These are phyloP conservation scores for Amanita inopinata DNA, from an alignment of 768 basidiomycete genomes.

Conservation along the genomic window DNA sequence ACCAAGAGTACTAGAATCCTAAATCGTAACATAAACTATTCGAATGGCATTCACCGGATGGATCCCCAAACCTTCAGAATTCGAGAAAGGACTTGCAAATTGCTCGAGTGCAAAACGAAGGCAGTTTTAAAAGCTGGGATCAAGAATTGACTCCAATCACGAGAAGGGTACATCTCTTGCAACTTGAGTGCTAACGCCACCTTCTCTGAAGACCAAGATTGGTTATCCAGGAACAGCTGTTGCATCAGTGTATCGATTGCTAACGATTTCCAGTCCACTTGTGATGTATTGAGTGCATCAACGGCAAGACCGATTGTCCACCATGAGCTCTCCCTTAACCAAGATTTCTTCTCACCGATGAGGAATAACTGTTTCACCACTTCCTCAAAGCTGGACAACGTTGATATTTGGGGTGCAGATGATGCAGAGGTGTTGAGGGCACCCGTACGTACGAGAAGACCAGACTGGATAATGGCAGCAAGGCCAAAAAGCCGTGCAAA, in stretches of 20 bases:
- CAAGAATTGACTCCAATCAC: conserved; percentile 58
- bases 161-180: conserved; percentile 47
- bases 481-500: conserved; percentile 92
- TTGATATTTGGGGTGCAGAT: conserved; percentile 43
- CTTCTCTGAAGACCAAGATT: conserved; percentile 81
- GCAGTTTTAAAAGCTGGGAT: conserved; percentile 70
- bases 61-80: conserved; percentile 62
- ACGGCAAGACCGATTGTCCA: conserved; percentile 65
- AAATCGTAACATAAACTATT: conserved; percentile 9
- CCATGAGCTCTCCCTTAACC: conserved; percentile 89
- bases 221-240: conserved; percentile 43
- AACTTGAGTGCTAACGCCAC: conserved; percentile 70
- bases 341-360: conserved; percentile 77
- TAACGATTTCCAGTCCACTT: conserved; percentile 62
- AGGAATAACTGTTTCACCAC: conserved; percentile 51
- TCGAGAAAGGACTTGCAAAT: conserved; percentile 61
- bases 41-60: neutral
- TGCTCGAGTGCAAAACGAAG: conserved; percentile 59
- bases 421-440: conserved; percentile 45
- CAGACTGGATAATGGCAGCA: conserved; percentile 76
- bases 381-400: conserved; percentile 46
- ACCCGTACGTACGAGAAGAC: conserved; percentile 57
- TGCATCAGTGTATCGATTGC: conserved; percentile 44
- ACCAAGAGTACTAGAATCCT: conserved; percentile 53
- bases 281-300: conserved; percentile 45